Base-by-base conservation (phyloP, 2,329 filamentous ascomycete species). In the Fonsecaea nubica region DNA sequence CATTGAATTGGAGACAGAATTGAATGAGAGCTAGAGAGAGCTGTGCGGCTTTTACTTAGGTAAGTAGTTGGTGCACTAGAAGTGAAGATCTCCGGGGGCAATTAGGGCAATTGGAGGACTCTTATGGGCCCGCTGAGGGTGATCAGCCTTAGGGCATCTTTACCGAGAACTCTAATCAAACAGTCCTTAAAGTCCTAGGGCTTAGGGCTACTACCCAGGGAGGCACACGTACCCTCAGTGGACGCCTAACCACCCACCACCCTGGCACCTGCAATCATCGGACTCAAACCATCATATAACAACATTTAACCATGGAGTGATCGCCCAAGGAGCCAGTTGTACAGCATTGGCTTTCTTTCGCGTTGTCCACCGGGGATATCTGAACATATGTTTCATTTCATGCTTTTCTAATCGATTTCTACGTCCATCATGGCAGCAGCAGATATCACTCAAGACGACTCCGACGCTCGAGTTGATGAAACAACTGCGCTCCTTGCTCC, bases 401-500 rank as follows among this genome's bases (percentile, higher is more conserved):
- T 33, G 10, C 13, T 54, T 30, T 8, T n/a, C 12, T 18, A 48
- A 18, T 30, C 57, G n/a, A 36, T 13, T 25, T 30, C 9, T 50
- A 15, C 36, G 13, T 53, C 21, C 33, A 45, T 30, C 18, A 69
- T 69, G 64, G 60, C 62, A 50, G 53, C 67, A 10, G 48, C 62
- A 25, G 62, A 69, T 13, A 52, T 56, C 4, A 48, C 38, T 18
- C 58, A 69, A 52, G 63, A 58, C 12, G 38, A 42, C 32, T 56
- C 56, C 33, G 65, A 66, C 13, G 62, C 50, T 57, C 56, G 32
- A 48, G 54, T 68, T 48, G 68, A 68, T 35, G 68, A 70, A 62
- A 70, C 68, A 13, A 70, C 68, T 30, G 68, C 68, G 12, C 45
- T 70, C n/a, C 65, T 69, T 40, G 65, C 62, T 18, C 33, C 62